These are phyloP conservation scores for Lepiota brunneoincarnata DNA, from an alignment of 768 basidiomycete species.

Conservation along the genomic window DNA sequence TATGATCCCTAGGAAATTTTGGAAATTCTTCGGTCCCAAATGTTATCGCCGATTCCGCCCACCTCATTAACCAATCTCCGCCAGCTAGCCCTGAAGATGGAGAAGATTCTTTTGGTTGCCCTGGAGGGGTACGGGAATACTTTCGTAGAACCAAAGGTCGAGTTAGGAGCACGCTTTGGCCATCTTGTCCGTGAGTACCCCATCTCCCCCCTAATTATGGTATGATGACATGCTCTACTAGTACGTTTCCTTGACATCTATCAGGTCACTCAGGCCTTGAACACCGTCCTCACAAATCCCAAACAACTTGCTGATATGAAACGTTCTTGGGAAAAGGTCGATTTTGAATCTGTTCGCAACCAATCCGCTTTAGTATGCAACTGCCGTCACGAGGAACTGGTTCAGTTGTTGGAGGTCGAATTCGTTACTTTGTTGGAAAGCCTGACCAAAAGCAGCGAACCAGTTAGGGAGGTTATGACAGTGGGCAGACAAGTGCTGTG, in stretches of 20 bases:
- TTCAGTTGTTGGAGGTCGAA: slow-evolving; percentile 82
- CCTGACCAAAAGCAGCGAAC: slow-evolving; percentile 69
- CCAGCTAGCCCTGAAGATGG: slow-evolving; percentile 87
- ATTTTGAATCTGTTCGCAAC: slow-evolving; percentile 89
- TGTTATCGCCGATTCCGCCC: slow-evolving; percentile 74
- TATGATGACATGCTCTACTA: slow-evolving; percentile 26
- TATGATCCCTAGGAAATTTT: slow-evolving; percentile 67
- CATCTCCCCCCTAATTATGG: slow-evolving; percentile 8
- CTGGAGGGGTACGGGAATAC: slow-evolving; percentile 83
- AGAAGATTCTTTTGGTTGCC: slow-evolving; percentile 80
- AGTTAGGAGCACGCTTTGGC: slow-evolving; percentile 86
- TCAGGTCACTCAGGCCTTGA: slow-evolving; percentile 86
- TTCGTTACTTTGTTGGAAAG: slow-evolving; percentile 76
- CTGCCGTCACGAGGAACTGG: slow-evolving; percentile 86
- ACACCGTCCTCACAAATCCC: slow-evolving; percentile 84
- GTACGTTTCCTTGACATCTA: slow-evolving; percentile 92
- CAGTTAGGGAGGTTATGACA: slow-evolving; percentile 85
- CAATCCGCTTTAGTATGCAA: slow-evolving; percentile 93
- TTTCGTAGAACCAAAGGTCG: slow-evolving; percentile 90
- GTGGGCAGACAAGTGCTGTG: slow-evolving; percentile 91
- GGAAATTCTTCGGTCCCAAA: slow-evolving; percentile 79
- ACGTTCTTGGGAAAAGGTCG: slow-evolving; percentile 82
- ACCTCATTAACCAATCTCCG: slow-evolving; percentile 68
- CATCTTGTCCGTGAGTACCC: slow-evolving; percentile 77
- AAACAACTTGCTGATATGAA: slow-evolving; percentile 86